Base-by-base conservation (phyloP, 139 green algal genomes). In the Eudorina sp. region DNA sequence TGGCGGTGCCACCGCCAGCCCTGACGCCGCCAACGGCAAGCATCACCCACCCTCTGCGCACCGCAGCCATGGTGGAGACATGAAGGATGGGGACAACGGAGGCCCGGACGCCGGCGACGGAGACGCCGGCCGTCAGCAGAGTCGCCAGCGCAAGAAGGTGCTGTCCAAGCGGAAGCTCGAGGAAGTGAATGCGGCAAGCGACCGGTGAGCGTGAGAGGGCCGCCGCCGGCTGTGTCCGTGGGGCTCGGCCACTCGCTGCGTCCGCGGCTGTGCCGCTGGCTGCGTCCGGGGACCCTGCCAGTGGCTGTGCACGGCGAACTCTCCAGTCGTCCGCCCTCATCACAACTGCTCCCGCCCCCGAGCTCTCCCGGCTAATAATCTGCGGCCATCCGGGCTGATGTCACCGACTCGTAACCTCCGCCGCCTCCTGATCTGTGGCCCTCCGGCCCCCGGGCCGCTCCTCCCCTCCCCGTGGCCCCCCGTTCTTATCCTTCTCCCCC, bases 161-260 rank as follows among this genome's bases (percentile, higher is more conserved):
- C 89, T 95, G 51, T 68, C 73, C 27, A 68, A 77, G 40, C 64
- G 94, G 68, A 92, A 93, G 74, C 55, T 96, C 38, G 40, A 81
- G 82, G 84, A 90, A 53, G 43, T 94, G n/a, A 94, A 95, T 18
- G 74, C 92, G 46, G 83, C 92, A n/a, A 84, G 90, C 21, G 86
- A 94, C 11, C 90, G 85, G 66, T 81, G 72, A 34, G 89, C 11
- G 58, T 68, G 58, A 21, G 16, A 21, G n/a, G 58, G 21, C 62
- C n/a, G n/a, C n/a, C n/a, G n/a, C n/a, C n/a, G n/a, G n/a, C n/a
- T n/a, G n/a, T n/a, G n/a, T n/a, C n/a, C n/a, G n/a, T n/a, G n/a
- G n/a, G n/a, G n/a, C n/a, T n/a, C n/a, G n/a, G n/a, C n/a, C n/a
- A n/a, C n/a, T n/a, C n/a, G n/a, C n/a, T n/a, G n/a, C n/a, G n/a